Base-by-base conservation (phyloP, 345 rosid species). In the Populus simonii region DNA sequence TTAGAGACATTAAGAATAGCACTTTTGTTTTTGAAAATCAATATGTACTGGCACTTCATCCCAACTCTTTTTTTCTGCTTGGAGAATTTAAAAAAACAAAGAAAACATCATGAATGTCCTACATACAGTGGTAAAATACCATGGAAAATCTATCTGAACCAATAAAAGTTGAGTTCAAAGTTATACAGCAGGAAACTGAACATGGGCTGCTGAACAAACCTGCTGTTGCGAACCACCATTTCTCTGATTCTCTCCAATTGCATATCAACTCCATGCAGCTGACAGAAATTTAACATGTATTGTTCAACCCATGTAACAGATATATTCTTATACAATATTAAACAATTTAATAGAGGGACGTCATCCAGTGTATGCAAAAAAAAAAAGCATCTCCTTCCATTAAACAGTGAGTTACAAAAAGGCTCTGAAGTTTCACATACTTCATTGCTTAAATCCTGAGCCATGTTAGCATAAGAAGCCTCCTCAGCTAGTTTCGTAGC, bases 241-340 rank as follows among this genome's bases (percentile, higher is more conserved):
- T 88, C 87, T 84, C 91, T 88, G 57, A 93, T 90, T 69, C 90
- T 87, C 74, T 86, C 93, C 86, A 95, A 84, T 80, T 90, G 92
- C 66, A 70, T 83, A 85, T 88, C 92, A 63, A 86, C 85, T 71
- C 86, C 92, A 79, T 78, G 84, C 70, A 95, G 90, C 99, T 90
- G 89, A 82, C 59, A 87, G 66, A 68, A 49, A 74, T 62, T 23
- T 13, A 75, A 16, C 69, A 79, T 68, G n/a, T 20, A 53, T 65
- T 70, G 66, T 59, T 77, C 65, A 73, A 49, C 71, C 47, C 59
- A 31, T 17, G 33, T 29, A 1, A 6, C 22, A 75, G 27, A 59
- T 35, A 8, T 53, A 18, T 22, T 23, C 36, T 23, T 39, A 49
- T n/a, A 38, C 35, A 7, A 27, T 5, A 25, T 22, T 45, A 22